phyloP scores from a whole-genome alignment of 1,284 basidiomycete species.

The Apiotrichum laibachii region DNA sequence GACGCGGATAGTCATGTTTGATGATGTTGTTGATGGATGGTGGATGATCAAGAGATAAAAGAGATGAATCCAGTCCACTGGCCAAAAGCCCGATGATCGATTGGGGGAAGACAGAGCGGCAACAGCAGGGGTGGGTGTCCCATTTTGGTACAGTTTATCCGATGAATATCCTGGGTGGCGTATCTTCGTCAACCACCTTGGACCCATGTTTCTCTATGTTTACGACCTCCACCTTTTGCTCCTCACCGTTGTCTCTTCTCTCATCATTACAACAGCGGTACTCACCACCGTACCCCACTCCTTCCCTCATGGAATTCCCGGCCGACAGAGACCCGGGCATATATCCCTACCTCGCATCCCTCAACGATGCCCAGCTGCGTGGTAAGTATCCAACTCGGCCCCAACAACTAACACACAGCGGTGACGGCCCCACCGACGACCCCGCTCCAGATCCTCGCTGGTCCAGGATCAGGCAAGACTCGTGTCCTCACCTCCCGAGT shows the following conservation, averaged over 20 bases:
- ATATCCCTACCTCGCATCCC: conserved; percentile 37
- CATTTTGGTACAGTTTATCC: not conserved
- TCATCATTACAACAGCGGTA: too few relatives aligned
- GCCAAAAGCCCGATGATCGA: too few relatives aligned
- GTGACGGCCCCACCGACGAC: conserved; percentile 62
- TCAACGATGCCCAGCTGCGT: conserved; percentile 43
- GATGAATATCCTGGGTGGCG: not conserved
- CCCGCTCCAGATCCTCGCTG: conserved; percentile 78
- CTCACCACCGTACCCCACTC: not conserved
- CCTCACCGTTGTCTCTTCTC: not conserved
- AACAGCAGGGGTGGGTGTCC: too few relatives aligned
- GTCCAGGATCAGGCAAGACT: conserved; percentile 71
- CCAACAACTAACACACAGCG: conserved; percentile 53
- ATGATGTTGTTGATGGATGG: not conserved
- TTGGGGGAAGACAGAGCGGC: not conserved
- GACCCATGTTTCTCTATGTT: not conserved
- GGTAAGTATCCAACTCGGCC: conserved; percentile 20
- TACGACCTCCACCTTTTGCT: not conserved
- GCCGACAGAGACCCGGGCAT: not conserved
- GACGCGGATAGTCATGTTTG: conserved; percentile 28
- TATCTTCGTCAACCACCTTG: not conserved
- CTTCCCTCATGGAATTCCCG: not conserved
- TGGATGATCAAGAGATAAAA: not conserved
- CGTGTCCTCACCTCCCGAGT: conserved; percentile 76
- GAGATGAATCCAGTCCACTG: too few relatives aligned